Percentiles rank a stretch among this genome's conserved stretches.
Evolutionary conservation across 2,329 filamentous ascomycete species (phyloP).

Genomic region (Samsoniella hepiali): DNA sequence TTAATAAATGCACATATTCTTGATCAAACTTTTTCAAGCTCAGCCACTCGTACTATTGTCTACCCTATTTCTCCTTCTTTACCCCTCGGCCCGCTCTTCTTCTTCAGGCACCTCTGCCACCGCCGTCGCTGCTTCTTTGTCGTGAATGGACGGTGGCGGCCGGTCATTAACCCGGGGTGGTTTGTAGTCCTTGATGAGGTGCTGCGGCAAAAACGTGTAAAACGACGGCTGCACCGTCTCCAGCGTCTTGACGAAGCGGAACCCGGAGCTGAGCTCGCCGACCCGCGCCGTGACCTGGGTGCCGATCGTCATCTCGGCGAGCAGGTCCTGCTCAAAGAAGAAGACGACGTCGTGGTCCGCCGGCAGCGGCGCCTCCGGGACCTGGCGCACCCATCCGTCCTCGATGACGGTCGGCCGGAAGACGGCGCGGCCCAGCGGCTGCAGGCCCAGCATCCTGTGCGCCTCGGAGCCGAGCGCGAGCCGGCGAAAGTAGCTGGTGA

Average conservation of each 20-base stretch:
- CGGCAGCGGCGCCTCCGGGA: slow-evolving; percentile 19
- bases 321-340: slow-evolving; percentile 61
- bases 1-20: slow-evolving; percentile 1
- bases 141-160: slow-evolving; percentile 43
- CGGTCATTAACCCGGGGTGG: slow-evolving; percentile 46
- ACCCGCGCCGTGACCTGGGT: slow-evolving; percentile 59
- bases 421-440: slow-evolving; percentile 43
- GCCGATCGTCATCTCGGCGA: slow-evolving; percentile 56
- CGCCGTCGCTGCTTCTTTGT: slow-evolving; percentile 27
- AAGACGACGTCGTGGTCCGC: slow-evolving; percentile 41
- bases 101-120: slow-evolving; percentile 28
- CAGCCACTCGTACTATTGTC: background rate
- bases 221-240: slow-evolving; percentile 57
- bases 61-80: background rate
- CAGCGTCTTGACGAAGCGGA: slow-evolving; percentile 63
- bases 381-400: slow-evolving; percentile 43
- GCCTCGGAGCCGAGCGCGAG: slow-evolving; percentile 31
- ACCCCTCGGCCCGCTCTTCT: slow-evolving; percentile 19
- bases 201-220: slow-evolving; percentile 63
- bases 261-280: slow-evolving; percentile 57
- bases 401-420: slow-evolving; percentile 46
- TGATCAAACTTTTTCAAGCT: background rate
- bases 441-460: slow-evolving; percentile 31
- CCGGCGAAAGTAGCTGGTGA: slow-evolving; percentile 43
- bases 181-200: slow-evolving; percentile 66